Evolutionary conservation across 768 basidiomycete species (phyloP).

Genomic region (Steccherinum ochraceum): DNA sequence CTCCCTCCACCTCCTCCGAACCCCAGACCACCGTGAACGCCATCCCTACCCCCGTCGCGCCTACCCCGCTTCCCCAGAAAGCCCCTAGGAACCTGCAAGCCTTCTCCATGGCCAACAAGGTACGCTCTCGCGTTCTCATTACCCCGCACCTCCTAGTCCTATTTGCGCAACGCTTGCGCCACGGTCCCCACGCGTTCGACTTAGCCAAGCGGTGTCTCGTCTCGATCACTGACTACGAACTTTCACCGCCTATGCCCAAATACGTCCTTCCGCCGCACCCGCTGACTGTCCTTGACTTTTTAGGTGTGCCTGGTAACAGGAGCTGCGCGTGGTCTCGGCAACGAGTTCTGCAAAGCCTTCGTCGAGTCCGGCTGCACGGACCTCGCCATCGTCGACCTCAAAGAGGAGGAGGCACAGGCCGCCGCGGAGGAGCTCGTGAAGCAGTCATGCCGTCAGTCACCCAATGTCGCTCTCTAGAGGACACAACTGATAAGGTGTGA

Average conservation of each 20-base stretch:
- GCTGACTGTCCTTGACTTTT: slow-evolving; percentile 6
- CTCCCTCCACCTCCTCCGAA: not conserved
- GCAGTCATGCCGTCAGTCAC: slow-evolving; percentile 41
- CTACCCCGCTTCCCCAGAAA: slow-evolving; percentile 15
- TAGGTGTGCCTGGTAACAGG: slow-evolving; percentile 92
- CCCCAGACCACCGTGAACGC: not conserved
- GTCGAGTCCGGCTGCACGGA: slow-evolving; percentile 79
- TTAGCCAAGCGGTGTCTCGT: no score
- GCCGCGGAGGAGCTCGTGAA: slow-evolving; percentile 66
- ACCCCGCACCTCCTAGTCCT: not conserved
- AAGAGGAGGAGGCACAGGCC: slow-evolving; percentile 54
- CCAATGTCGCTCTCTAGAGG: slow-evolving; percentile 6
- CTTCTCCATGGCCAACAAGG: slow-evolving; percentile 79
- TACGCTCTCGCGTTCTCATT: no score
- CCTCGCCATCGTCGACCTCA: slow-evolving; percentile 79
- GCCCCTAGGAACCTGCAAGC: slow-evolving; percentile 47
- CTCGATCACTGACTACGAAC: no score
- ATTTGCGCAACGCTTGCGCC: no score
- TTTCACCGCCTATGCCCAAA: no score
- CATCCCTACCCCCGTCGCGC: not conserved
- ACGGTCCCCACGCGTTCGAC: no score
- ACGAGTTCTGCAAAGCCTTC: slow-evolving; percentile 88
- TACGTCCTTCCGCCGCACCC: not conserved
- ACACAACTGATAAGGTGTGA: slow-evolving; percentile 25
- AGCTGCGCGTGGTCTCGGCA: slow-evolving; percentile 85